Evolutionary conservation across 2,329 filamentous ascomycete species (phyloP), one percentile per base, ranked within the genome.

Genomic region (Scolecobasidium constrictum): DNA sequence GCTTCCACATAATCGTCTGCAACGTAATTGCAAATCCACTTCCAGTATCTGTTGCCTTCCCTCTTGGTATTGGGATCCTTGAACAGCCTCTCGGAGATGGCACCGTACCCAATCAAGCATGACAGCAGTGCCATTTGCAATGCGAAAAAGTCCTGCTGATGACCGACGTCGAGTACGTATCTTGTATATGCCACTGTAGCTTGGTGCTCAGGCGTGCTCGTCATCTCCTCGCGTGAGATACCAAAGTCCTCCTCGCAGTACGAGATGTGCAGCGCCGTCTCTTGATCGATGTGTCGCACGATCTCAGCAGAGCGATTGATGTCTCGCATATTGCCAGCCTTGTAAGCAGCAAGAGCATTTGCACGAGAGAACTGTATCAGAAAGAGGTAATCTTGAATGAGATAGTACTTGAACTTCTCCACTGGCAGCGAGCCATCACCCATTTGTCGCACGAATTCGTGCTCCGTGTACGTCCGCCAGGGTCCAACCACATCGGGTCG

Each of bases 341-440:
- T 96, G 65, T 93, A 95, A 0, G 82, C 79, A 2, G 85, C 83
- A 6, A 96, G 69, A 5, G 86, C 82, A 57, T 87, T 90, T 36
- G 87, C 87, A 50, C 90, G 73, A 2, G 87, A 80, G 61, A 94
- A 96, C 55, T 95, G 88, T 37, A 83, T 73, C 35, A 95, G 66
- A 55, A 92, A 96, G 4, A 94, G 69, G 54, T 95, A 95, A 55
- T 96, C 90, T 53, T 96, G 90, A 7, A 92, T 73, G 44, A 96
- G 76, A 57, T 95, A 96, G 31, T 82, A 74, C 59, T 87, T 92
- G 68, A 94, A 96, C 0, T 78, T 81, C 35, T 83, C 75, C 1
- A 82, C 52, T 0, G 84, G 81, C 16, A 96, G 66, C 5, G 75
- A 81, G 0, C 86, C 87, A 46, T 81, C 71, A 1, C 83, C 87